Base-by-base conservation (phyloP, 2,329 filamentous ascomycete genomes). In the Triangularia setosa region DNA sequence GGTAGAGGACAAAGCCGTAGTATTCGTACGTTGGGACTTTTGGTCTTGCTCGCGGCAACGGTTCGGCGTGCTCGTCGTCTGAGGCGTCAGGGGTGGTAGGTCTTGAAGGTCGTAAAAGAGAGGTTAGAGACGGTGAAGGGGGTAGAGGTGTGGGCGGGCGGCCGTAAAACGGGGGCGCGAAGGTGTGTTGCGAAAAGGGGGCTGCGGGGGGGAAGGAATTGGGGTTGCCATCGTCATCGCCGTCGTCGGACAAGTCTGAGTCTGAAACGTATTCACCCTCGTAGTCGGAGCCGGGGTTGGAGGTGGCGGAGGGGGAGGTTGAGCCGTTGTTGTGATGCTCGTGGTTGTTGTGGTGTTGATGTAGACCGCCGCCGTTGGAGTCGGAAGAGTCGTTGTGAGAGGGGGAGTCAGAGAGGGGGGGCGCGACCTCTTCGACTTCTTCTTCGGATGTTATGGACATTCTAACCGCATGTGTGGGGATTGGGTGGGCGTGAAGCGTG, bases 1-100 rank as follows among this genome's bases (percentile, higher is more conserved):
- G 84, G 79, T 99, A 98, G 58, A 99, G 85, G 61, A 96, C 94
- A 79, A 99, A 99, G 75, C 95, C 95, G 76, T 98, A 98, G 85
- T 98, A 99, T 76, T 99, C 95, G 80, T 99, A 98, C 0, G 95
- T 99, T n/a, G 95, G 95, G 2, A 99, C 93, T 75, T 95, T 93
- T 1, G 95, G 95, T 61, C 90, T 90, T 1, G 93, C 93, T 63
- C 92, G 90, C 5, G 93, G 92, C 18, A 97, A 87, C 1, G 85
- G 89, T 71, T 88, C 83, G 40, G 90, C 68, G 35, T 60, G 56
- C 28, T 98, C 94, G 70, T 93, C 90, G 77, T 96, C 93, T 0
- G 92, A 96, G 44, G 89, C 91, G 74, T 97, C 93, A 14, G 95
- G 94, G 0, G 94, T 98, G 1, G 92, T 96, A 0, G 93, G 94